Percentiles rank a stretch among this genome's conserved stretches.
These are phyloP conservation scores for Collybia sordida DNA, from an alignment of 768 basidiomycete genomes.

Conservation along the genomic window DNA sequence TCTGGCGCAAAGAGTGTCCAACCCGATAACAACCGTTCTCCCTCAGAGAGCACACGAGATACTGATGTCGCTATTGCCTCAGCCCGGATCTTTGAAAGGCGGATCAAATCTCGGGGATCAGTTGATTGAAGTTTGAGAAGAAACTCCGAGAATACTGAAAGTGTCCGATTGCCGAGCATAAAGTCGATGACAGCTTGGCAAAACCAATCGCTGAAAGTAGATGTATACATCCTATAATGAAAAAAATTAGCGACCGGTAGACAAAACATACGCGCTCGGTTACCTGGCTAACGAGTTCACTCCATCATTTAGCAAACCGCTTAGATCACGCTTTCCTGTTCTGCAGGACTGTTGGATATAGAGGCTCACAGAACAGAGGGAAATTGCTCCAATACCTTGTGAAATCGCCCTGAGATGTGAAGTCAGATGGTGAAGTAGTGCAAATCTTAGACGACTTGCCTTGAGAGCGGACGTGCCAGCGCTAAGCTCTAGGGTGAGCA, in stretches of 20 bases:
- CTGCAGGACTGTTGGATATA: constrained; percentile 35
- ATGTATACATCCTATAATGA: constrained; percentile 73
- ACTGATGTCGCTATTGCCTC: constrained; percentile 92
- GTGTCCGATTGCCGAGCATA: constrained; percentile 83
- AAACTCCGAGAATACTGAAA: constrained; percentile 92
- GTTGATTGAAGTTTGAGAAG: constrained; percentile 82
- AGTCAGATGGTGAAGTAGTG: neutral
- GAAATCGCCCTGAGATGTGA: constrained; percentile 67
- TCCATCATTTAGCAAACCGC: constrained; percentile 92
- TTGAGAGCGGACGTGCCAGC: constrained; percentile 97
- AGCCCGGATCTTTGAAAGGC: constrained; percentile 84
- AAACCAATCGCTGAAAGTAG: constrained; percentile 95
- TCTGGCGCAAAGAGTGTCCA: constrained; percentile 93
- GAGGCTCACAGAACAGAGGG: neutral
- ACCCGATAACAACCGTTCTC: constrained; percentile 75
- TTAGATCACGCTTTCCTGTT: constrained; percentile 93
- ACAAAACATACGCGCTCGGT: constrained; percentile 3
- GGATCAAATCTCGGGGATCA: constrained; percentile 89
- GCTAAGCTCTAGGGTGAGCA: constrained; percentile 33
- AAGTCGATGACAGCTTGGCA: constrained; percentile 94
- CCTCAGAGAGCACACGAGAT: constrained; percentile 71
- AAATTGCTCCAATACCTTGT: constrained; percentile 57
- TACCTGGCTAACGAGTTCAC: constrained; percentile 89
- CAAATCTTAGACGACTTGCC: constrained; percentile 38
- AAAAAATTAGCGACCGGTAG: neutral